Evolutionary conservation across 225 moss, liverwort and hornwort species (phyloP).

Genomic region (Sphagnum tenellum): DNA sequence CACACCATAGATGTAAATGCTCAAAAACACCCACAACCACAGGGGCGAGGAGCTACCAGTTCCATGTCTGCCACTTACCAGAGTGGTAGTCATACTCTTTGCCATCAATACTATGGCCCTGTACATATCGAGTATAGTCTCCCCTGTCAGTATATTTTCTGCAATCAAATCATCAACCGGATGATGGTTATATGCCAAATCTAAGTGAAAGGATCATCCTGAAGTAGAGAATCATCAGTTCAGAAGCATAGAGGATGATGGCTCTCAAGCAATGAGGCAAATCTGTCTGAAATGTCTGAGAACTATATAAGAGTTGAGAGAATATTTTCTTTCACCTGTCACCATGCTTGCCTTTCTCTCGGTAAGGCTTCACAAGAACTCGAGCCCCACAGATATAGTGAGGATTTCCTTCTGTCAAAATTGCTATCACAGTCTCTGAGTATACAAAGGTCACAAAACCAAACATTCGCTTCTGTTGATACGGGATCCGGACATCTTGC

Average conservation of each 20-base stretch:
- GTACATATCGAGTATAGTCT: slow-evolving; percentile 89
- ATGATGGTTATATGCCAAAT: not conserved
- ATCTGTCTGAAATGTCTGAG: not conserved
- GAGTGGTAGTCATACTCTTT: slow-evolving; percentile 83
- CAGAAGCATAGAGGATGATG: no score
- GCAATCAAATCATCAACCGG: slow-evolving; percentile 2
- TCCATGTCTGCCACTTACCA: slow-evolving; percentile 23
- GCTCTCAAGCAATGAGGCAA: no score
- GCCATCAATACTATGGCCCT: slow-evolving; percentile 74
- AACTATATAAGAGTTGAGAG: not conserved
- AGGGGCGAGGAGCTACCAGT: no score
- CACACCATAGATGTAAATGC: no score
- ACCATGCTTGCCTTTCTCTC: slow-evolving; percentile 98
- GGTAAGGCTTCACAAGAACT: slow-evolving; percentile 94
- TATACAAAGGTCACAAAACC: slow-evolving; percentile 99
- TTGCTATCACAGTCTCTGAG: slow-evolving; percentile 98
- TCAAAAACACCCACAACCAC: no score
- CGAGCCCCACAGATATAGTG: slow-evolving; percentile 98
- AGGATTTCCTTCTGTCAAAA: slow-evolving; percentile 95
- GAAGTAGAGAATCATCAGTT: not conserved
- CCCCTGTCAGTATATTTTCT: slow-evolving; percentile 95
- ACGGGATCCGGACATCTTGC: slow-evolving; percentile 91
- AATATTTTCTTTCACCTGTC: slow-evolving; percentile 50
- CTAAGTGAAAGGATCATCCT: not conserved
- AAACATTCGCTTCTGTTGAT: slow-evolving; percentile 98